Conservation (phyloP, 495 filamentous ascomycete species). For the Aspergillus asperescens region DNA sequence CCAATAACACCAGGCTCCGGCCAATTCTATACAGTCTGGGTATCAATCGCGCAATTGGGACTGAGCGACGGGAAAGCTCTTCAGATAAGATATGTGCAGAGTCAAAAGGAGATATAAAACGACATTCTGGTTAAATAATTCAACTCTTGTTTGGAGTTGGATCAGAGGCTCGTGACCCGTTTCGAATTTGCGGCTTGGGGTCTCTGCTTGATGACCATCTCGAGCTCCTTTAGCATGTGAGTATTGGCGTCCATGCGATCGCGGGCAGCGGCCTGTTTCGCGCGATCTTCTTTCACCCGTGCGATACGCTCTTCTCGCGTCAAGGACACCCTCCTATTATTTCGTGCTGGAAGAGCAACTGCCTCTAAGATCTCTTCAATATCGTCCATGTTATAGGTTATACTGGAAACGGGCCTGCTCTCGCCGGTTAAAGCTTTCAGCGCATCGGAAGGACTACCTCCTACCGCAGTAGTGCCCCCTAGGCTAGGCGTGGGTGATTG, state of each 20-base stretch:
- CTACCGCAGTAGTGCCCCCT: slow-evolving; percentile 79
- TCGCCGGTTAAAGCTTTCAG: slow-evolving; percentile 72
- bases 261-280: slow-evolving; percentile 56
- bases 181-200: slow-evolving; percentile 42
- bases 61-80: slow-evolving; percentile 1
- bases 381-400: slow-evolving; percentile 37
- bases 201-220: slow-evolving; percentile 78
- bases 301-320: slow-evolving; percentile 83
- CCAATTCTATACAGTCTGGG: slow-evolving; percentile 38
- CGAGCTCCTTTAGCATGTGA: slow-evolving; percentile 85
- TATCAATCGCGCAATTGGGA: slow-evolving; percentile 31
- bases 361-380: slow-evolving; percentile 90
- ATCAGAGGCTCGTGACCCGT: slow-evolving; percentile 47
- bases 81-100: slow-evolving; percentile 9
- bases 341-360: slow-evolving; percentile 61
- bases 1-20: slow-evolving; percentile 38
- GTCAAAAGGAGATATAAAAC: slow-evolving; percentile 9
- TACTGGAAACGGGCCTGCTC: slow-evolving; percentile 26
- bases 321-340: slow-evolving; percentile 62
- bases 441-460: slow-evolving; percentile 71
- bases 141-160: not conserved
- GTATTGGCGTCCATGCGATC: slow-evolving; percentile 74
- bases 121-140: not conserved
- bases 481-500: slow-evolving; percentile 75
- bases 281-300: slow-evolving; percentile 84